Percentiles rank a stretch among this genome's conserved stretches.
Conservation (phyloP, 2,329 filamentous ascomycete genomes). For the Calonectria montana region DNA sequence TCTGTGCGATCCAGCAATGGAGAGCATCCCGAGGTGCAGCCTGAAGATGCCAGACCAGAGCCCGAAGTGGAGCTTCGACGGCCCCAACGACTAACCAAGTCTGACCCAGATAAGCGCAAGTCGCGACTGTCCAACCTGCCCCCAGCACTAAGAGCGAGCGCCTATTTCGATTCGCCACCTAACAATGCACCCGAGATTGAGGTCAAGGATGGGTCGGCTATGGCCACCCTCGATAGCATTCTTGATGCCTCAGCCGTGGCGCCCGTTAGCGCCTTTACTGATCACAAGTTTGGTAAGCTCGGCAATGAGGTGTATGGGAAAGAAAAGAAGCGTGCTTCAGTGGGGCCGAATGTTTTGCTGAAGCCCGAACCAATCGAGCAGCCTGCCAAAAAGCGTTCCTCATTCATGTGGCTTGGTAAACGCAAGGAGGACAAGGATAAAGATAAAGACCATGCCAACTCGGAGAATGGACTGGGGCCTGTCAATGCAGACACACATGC, state of each 20-base stretch:
- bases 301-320: conserved; percentile 80
- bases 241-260: conserved; percentile 89
- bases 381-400: conserved; percentile 59
- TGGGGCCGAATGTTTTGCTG: conserved; percentile 42
- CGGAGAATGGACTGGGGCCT: conserved; percentile 38
- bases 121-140: conserved; percentile 66
- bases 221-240: conserved; percentile 89
- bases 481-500: conserved; percentile 41
- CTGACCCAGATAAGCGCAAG: conserved; percentile 47
- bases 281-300: conserved; percentile 84
- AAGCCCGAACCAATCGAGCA: conserved; percentile 35
- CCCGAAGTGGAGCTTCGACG: conserved; percentile 40
- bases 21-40: conserved; percentile 22
- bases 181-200: conserved; percentile 61
- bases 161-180: conserved; percentile 84
- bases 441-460: conserved; percentile 38
- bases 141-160: conserved; percentile 87
- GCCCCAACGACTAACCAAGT: conserved; percentile 48
- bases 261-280: conserved; percentile 90
- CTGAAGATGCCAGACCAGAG: conserved; percentile 34
- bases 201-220: conserved; percentile 82
- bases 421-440: conserved; percentile 46
- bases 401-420: conserved; percentile 61
- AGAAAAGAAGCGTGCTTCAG: conserved; percentile 62
- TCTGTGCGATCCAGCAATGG: conserved; percentile 32